These are phyloP conservation scores for Mortierella sp. DNA, from an alignment of 371 early-diverging fungal species.

Conservation along the genomic window DNA sequence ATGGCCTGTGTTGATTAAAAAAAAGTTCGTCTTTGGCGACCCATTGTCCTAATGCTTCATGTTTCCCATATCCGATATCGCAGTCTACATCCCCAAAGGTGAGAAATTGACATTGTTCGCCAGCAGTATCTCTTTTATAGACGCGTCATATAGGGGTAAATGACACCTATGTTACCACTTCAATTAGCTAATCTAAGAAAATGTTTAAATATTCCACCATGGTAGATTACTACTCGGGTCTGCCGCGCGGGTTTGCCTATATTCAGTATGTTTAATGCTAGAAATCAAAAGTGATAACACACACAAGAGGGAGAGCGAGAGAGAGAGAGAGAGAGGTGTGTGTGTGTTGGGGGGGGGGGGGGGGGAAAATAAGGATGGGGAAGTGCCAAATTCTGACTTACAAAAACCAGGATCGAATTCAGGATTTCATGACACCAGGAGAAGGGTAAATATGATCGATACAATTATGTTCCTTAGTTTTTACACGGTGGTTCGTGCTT, in stretches of 20 bases:
- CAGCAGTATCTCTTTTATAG: background rate
- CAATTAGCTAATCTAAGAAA: background rate
- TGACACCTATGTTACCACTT: background rate
- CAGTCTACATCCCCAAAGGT: conserved; percentile 57
- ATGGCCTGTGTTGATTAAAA: background rate
- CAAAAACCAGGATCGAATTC: background rate
- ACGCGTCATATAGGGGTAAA: conserved; percentile 2
- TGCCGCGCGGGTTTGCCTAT: conserved; percentile 41
- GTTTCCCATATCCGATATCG: background rate
- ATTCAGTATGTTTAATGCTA: conserved; percentile 36
- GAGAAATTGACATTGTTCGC: background rate
- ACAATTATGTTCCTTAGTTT: background rate
- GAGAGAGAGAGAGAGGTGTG: background rate
- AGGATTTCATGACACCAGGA: background rate
- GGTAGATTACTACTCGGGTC: conserved; percentile 46
- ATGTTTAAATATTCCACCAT: background rate
- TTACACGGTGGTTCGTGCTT: too few relatives aligned
- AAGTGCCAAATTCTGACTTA: background rate
- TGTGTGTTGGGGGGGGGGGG: background rate
- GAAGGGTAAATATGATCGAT: background rate
- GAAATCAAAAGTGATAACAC: background rate
- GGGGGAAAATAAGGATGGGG: background rate
- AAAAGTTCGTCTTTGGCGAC: background rate
- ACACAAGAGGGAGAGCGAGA: background rate
- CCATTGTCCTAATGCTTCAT: background rate